Evolutionary conservation across 116 monocot species (phyloP), one percentile per base, ranked within the genome.

Genomic region (Posidonia oceanica): DNA sequence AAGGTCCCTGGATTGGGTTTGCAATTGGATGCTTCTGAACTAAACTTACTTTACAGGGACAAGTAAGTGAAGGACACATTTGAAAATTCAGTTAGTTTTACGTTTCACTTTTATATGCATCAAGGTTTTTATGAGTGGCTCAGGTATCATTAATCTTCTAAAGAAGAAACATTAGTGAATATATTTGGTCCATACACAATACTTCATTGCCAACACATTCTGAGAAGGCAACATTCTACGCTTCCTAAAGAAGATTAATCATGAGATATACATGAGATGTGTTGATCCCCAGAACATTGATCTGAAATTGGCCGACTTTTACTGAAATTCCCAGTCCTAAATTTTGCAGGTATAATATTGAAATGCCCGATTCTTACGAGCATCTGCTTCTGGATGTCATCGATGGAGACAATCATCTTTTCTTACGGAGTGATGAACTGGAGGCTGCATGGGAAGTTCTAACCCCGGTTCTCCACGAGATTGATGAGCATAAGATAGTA

Each of bases 321-420:
- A 56, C 20, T 48, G 51, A 70, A 57, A 18, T 39, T 51, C n/a
- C 40, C 39, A 52, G 18, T 14, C 14, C 16, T 48, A 48, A 52
- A 12, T 67, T 55, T n/a, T 39, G 38, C 57, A 88, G 93, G 86
- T 93, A 93, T 68, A 70, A 93, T 70, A 77, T 80, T 36, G 93
- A 88, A 69, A 51, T 93, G 4, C 93, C 93, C 4, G 93, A 93
- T 77, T 93, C 93, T 3, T 93, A 93, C 61, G 93, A 93, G 69
- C 93, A 93, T 77, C 82, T 93, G 3, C 75, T 93, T 3, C 56
- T 88, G 59, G 93, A 93, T 73, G 93, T 89, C 41, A 79, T 93
- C 37, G 86, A 93, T 67, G 93, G 93, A 71, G 93, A 93, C 75
- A 84, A 40, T 61, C 88, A 93, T 81, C 79, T 93, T 36, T 93